Evolutionary conservation across 1,284 basidiomycete species (phyloP), one percentile per base, ranked within the genome.

Genomic region (Mycena citricolor): DNA sequence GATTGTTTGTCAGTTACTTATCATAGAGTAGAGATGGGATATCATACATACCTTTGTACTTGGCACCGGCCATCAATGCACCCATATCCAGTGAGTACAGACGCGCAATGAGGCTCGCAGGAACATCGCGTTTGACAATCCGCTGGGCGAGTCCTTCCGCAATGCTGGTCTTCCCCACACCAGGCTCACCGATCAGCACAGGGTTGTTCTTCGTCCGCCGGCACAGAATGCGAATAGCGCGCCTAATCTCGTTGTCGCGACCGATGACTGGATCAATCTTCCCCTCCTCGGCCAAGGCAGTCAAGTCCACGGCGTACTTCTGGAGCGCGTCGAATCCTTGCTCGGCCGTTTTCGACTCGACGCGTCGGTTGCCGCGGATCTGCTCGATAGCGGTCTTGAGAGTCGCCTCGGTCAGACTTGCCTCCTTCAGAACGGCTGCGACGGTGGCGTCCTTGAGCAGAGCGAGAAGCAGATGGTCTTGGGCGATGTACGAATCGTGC

Each of bases 131-230:
- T 59, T 95, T 93, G 60, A 97, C 83, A 51, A 97, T 97, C 42
- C 97, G 84, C 63, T 97, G 94, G 0, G 97, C 95, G 12, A 99
- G 82, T 31, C 94, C 94, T 71, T 99, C 97, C 12, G 86, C 93
- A 46, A 99, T 91, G 30, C 93, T 86, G 0, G 92, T 94, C 67
- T 94, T 95, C 17, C 92, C 92, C 33, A 94, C 91, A 69, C 92
- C 92, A 16, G 93, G 92, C 64, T 95, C 91, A 51, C 93, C 93
- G 50, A 95, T 91, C 30, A 95, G 80, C 36, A 94, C 90, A 16
- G 92, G 90, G 59, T 94, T 94, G 65, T 94, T 94, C 68, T 94
- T 93, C 8, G 90, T 92, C 59, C 90, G 62, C 52, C 63, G 57
- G 44, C 58, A 67, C 14, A 63, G 78, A 53, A 81, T 68, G 36